Evolutionary conservation across 495 filamentous ascomycete genomes (phyloP), one percentile per base, ranked within the genome.

Genomic region (Aspergillus egyptiacus): DNA sequence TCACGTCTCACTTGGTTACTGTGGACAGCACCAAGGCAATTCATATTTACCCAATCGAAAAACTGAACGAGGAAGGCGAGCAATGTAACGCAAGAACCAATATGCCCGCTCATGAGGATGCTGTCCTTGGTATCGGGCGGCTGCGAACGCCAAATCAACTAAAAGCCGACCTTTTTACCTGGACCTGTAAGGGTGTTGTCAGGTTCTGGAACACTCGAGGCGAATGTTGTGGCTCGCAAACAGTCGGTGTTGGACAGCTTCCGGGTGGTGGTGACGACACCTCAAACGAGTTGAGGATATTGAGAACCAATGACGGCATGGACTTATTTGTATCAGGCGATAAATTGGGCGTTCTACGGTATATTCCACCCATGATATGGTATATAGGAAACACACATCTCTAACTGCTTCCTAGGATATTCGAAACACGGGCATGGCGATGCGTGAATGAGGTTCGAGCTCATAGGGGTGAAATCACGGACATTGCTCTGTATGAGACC

Each of bases 401-500:
- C 62, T 50, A 45, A 41, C 37, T 44, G 56, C 13, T 22, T 11
- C n/a, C 2, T 37, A 66, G 74, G 70, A 33, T 75, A 68, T 33
- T 76, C 71, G 56, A 70, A 56, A 43, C 62, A 56, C 39, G 78
- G 59, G 33, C 66, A 8, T 73, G 78, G 62, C 55, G 66, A 24
- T 82, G 77, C 40, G 54, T 78, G 5, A 73, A 79, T 45, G 78
- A 83, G 60, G 80, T 83, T 34, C 91, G 91, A 57, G 94, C 91
- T 17, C 93, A 98, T 66, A 78, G 82, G 8, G 81, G 80, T 9
- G 91, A 97, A 54, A 87, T 95, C 50, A 87, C 86, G 25, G 86
- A 87, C 55, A 85, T 97, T 41, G 79, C 81, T 6, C 70, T 90
- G 2, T 71, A 68, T 33, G 63, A 73, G 9, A 54, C 52, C 7